Evolutionary conservation across 495 filamentous ascomycete genomes (phyloP).

Genomic region (Xanthoparmelia taractica): DNA sequence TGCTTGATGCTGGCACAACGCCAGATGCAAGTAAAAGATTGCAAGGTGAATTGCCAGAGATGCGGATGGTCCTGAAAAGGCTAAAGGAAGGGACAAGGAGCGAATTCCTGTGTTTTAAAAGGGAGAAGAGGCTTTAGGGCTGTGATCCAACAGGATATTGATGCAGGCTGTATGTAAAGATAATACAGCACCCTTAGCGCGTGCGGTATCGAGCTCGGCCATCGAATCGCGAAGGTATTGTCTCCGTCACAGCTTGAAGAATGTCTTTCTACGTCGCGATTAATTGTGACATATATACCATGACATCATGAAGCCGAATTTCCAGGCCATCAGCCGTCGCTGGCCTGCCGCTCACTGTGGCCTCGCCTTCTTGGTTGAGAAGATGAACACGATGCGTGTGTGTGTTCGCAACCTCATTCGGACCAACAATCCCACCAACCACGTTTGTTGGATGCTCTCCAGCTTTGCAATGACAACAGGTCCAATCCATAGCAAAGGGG

Average conservation of each 20-base stretch:
- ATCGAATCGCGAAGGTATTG: no score
- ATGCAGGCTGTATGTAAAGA: neutral
- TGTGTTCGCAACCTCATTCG: no score
- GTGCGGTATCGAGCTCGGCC: neutral
- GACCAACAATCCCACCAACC: no score
- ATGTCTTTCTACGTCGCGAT: no score
- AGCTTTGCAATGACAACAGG: neutral
- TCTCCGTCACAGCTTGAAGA: no score
- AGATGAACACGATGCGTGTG: neutral
- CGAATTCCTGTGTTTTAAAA: conserved; percentile 77
- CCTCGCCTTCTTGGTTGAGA: neutral
- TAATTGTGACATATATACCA: no score
- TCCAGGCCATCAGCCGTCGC: neutral
- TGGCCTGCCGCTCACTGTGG: neutral
- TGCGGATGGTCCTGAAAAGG: conserved; percentile 75
- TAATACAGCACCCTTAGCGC: neutral
- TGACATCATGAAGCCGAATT: neutral
- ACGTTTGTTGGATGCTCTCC: no score
- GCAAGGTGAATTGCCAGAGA: conserved; percentile 79
- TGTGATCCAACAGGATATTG: neutral
- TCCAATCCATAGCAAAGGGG: neutral
- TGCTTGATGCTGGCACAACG: conserved; percentile 78
- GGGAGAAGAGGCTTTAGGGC: conserved; percentile 26
- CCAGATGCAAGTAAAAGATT: conserved; percentile 69
- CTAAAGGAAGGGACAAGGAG: conserved; percentile 73